Percentiles rank a stretch among this genome's conserved stretches.
Conservation (phyloP, 768 basidiomycete genomes). For the Agaricus subrufescens region DNA sequence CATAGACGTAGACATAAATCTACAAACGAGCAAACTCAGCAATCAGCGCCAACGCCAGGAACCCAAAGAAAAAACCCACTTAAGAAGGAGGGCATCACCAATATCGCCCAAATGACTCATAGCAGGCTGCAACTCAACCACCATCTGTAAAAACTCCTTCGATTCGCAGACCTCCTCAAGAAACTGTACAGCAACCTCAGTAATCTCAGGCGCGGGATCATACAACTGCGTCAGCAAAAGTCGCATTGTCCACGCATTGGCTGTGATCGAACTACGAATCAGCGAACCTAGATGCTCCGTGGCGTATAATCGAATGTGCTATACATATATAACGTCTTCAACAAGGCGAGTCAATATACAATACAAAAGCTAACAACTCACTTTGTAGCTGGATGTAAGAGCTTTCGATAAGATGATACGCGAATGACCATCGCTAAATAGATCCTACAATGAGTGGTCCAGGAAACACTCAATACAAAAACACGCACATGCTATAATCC, state of each 20-base stretch:
- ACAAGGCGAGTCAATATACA: not conserved
- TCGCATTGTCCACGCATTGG: slow-evolving; percentile 85
- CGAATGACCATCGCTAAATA: slow-evolving; percentile 82
- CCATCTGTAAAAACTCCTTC: slow-evolving; percentile 77
- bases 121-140: slow-evolving; percentile 92
- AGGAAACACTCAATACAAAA: not conserved
- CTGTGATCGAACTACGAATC: slow-evolving; percentile 57
- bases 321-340: not conserved
- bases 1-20: slow-evolving; percentile 91
- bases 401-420: slow-evolving; percentile 93
- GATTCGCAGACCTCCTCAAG: slow-evolving; percentile 88
- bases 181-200: slow-evolving; percentile 83
- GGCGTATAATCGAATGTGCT: slow-evolving; percentile 87
- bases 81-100: slow-evolving; percentile 81
- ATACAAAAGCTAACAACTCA: slow-evolving; percentile 20
- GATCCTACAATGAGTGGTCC: slow-evolving; percentile 9
- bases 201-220: slow-evolving; percentile 87
- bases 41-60: not conserved
- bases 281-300: slow-evolving; percentile 83
- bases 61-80: slow-evolving; percentile 43
- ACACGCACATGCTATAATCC: slow-evolving; percentile 80
- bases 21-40: slow-evolving; percentile 22
- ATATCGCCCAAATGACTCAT: slow-evolving; percentile 94
- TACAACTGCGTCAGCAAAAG: slow-evolving; percentile 94
- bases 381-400: slow-evolving; percentile 89